Percentiles rank a stretch among this genome's conserved stretches.
phyloP scores from a whole-genome alignment of 441 rosid species.

The Mallotus repandus region DNA sequence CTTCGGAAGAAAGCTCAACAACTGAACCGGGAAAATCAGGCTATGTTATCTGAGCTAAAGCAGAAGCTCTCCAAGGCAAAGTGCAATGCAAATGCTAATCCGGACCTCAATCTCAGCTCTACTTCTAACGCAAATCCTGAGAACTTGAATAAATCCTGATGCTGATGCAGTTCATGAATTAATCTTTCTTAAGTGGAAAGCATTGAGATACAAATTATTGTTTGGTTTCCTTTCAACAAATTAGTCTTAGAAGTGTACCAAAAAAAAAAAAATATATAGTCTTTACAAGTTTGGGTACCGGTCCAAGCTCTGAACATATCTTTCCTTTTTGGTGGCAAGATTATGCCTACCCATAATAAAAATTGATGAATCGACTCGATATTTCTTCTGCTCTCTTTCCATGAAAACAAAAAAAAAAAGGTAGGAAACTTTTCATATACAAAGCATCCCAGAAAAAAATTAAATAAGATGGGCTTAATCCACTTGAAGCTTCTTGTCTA shows the following conservation, averaged over 20 bases:
- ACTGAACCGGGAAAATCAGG: conserved; percentile 46
- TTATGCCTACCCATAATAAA: neutral
- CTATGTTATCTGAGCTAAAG: conserved; percentile 33
- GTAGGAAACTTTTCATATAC: too few species aligned
- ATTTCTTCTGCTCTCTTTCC: neutral
- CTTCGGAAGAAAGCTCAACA: conserved; percentile 41
- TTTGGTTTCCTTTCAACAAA: too few species aligned
- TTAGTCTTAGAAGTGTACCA: too few species aligned
- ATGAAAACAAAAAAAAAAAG: neutral
- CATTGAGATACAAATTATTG: neutral
- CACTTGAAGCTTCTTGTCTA: conserved; percentile 64
- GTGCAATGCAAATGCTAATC: conserved; percentile 16
- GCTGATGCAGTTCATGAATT: neutral
- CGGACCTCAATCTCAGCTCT: conserved; percentile 18
- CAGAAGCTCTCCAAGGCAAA: conserved; percentile 27
- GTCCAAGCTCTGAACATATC: neutral
- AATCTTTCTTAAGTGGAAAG: neutral
- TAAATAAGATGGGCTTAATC: conserved; percentile 32
- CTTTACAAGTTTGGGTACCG: conserved; percentile 8
- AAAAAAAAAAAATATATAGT: too few species aligned
- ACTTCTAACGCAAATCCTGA: conserved; percentile 16
- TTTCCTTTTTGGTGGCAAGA: conserved; percentile 10
- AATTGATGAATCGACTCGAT: neutral
- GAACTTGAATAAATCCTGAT: conserved; percentile 28
- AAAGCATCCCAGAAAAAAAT: neutral